A percentile compares a stretch with the other conserved stretches of the same genome.
Evolutionary conservation across 257 asterid genomes (phyloP).

Genomic region (Plantago elongata): DNA sequence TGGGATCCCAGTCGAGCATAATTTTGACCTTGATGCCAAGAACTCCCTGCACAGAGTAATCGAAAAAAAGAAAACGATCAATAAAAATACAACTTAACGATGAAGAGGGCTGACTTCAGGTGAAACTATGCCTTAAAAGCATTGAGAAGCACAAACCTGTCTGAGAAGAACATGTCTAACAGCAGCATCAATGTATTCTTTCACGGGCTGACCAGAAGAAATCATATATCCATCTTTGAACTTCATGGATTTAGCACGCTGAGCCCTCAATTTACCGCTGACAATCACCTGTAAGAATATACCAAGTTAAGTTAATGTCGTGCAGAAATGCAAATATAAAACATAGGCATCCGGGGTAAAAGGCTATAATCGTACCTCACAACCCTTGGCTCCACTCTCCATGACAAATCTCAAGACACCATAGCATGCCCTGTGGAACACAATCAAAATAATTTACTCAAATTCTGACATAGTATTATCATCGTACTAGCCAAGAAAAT

Average conservation of each 20-base stretch:
- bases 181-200: conserved; percentile 26
- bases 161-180: conserved; percentile 25
- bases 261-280: conserved; percentile 27
- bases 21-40: conserved; percentile 66
- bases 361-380: conserved; percentile 16
- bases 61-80: background rate
- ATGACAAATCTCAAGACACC: conserved; percentile 27
- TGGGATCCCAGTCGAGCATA: conserved; percentile 66
- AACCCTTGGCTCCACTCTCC: conserved; percentile 31
- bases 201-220: conserved; percentile 26
- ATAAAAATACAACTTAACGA: background rate
- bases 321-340: background rate
- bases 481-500: background rate
- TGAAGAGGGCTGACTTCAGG: background rate
- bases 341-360: background rate
- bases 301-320: no score
- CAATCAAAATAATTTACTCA: background rate
- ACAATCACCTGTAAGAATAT: conserved; percentile 19
- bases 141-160: conserved; percentile 14
- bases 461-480: background rate
- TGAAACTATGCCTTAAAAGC: background rate
- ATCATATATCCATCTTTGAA: conserved; percentile 68
- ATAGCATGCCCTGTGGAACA: conserved; percentile 24
- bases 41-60: conserved; percentile 31
- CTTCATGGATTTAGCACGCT: conserved; percentile 26